phyloP scores from a whole-genome alignment of 768 basidiomycete genomes.

The Serendipita indica region DNA sequence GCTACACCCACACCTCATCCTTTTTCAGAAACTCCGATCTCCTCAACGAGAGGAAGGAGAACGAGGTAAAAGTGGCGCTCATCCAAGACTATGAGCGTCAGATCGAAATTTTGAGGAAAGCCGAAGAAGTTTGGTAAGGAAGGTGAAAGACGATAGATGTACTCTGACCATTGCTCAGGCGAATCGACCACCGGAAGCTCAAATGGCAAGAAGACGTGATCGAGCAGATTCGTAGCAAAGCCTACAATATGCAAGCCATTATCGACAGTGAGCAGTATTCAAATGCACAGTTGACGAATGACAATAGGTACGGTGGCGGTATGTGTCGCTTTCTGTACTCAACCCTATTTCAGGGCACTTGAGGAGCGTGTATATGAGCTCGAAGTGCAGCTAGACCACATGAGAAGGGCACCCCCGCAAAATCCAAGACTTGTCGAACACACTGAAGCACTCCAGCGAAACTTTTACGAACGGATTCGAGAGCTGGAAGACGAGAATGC shows the following conservation, averaged over 20 bases:
- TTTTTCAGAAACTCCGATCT: conserved; percentile 53
- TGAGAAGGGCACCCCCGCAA: background rate
- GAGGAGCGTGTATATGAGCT: background rate
- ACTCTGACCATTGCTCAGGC: conserved; percentile 33
- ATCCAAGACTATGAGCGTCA: conserved; percentile 76
- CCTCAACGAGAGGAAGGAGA: conserved; percentile 61
- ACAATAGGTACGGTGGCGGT: conserved; percentile 24
- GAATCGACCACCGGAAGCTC: conserved; percentile 55
- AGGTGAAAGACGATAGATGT: background rate
- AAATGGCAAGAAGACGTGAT: conserved; percentile 49
- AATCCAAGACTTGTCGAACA: background rate
- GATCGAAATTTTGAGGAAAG: conserved; percentile 64
- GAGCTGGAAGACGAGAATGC: background rate
- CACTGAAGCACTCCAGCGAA: background rate
- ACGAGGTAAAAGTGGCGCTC: conserved; percentile 64
- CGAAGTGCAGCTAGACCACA: background rate
- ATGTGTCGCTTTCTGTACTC: too few species aligned
- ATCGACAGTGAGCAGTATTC: conserved; percentile 43
- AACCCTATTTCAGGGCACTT: background rate
- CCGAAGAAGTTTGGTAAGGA: conserved; percentile 64
- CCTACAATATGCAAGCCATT: conserved; percentile 50
- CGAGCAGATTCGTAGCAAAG: conserved; percentile 38
- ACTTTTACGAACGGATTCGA: background rate
- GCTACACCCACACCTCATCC: conserved; percentile 52
- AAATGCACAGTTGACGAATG: conserved; percentile 40